A percentile compares a stretch with the other conserved stretches of the same genome.
phyloP scores from a whole-genome alignment of 352 stramenopile genomes.

The Phytophthora sp. region DNA sequence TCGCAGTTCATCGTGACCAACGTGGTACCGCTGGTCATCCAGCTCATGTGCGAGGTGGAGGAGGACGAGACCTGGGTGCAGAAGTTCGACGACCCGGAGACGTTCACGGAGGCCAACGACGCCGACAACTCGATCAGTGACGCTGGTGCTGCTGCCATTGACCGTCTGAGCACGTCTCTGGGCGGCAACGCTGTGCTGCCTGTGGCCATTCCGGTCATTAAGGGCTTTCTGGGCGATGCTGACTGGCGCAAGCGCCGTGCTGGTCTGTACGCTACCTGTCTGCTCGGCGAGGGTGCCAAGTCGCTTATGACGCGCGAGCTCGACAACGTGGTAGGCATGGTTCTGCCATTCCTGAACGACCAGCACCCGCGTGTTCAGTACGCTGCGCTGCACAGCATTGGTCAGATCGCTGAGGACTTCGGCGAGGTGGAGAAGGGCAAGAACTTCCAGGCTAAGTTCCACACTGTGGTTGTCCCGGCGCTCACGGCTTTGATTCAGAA shows the following conservation, averaged over 20 bases:
- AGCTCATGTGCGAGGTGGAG: slow-evolving; percentile 83
- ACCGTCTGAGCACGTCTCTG: slow-evolving; percentile 75
- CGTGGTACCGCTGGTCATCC: slow-evolving; percentile 75
- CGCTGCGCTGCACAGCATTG: slow-evolving; percentile 82
- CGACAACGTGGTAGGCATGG: slow-evolving; percentile 74
- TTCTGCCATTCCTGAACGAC: slow-evolving; percentile 74
- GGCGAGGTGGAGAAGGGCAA: slow-evolving; percentile 84
- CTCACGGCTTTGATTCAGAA: slow-evolving; percentile 71
- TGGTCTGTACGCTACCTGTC: slow-evolving; percentile 76
- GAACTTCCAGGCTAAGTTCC: slow-evolving; percentile 89
- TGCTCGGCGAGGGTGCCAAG: slow-evolving; percentile 83
- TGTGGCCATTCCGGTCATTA: slow-evolving; percentile 79
- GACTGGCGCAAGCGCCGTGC: slow-evolving; percentile 82
- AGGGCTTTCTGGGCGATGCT: slow-evolving; percentile 59
- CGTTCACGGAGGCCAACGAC: slow-evolving; percentile 67
- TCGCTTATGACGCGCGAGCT: slow-evolving; percentile 80
- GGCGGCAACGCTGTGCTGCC: slow-evolving; percentile 79
- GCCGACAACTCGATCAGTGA: slow-evolving; percentile 75
- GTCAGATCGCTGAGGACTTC: slow-evolving; percentile 85
- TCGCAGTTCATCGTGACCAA: slow-evolving; percentile 62
- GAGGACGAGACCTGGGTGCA: slow-evolving; percentile 73
- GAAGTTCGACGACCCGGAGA: slow-evolving; percentile 86
- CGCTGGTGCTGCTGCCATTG: slow-evolving; percentile 74
- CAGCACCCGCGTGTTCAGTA: slow-evolving; percentile 83
- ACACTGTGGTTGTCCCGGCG: slow-evolving; percentile 64